Conservation (phyloP, 192 early-diverging fungal species). For the Linderina pennispora region DNA sequence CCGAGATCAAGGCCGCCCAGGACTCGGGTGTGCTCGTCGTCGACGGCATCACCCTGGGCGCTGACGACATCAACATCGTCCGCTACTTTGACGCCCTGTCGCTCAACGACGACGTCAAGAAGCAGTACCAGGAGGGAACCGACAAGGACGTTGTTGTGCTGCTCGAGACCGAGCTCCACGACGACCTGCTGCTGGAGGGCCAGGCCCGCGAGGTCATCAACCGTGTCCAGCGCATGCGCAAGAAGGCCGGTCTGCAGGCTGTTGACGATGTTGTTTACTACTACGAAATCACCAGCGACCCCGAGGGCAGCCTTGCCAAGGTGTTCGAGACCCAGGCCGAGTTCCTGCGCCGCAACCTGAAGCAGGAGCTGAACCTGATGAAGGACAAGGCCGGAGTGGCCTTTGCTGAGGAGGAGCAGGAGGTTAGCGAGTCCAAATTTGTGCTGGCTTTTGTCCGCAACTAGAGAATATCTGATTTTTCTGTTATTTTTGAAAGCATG, state of each 20-base stretch:
- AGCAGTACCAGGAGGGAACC: conserved; percentile 67
- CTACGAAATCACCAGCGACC: conserved; percentile 69
- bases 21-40: conserved; percentile 59
- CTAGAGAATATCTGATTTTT: not conserved
- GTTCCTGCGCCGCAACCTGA: conserved; percentile 65
- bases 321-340: conserved; percentile 69
- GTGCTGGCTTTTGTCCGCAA: conserved; percentile 53
- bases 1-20: conserved; percentile 79
- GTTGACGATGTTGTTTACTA: conserved; percentile 86
- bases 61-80: conserved; percentile 79
- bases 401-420: conserved; percentile 74
- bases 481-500: not conserved
- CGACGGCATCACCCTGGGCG: conserved; percentile 70
- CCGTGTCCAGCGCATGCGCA: conserved; percentile 91
- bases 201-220: conserved; percentile 94
- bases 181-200: conserved; percentile 81
- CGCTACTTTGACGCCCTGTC: conserved; percentile 76
- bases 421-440: conserved; percentile 71
- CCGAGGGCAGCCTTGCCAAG: conserved; percentile 57
- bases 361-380: conserved; percentile 55
- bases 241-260: conserved; percentile 87
- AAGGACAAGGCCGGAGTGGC: conserved; percentile 30
- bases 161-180: conserved; percentile 76
- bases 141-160: conserved; percentile 84
- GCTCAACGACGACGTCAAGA: conserved; percentile 20